Conservation (phyloP, 345 rosid genomes). For the Acer campestre region DNA sequence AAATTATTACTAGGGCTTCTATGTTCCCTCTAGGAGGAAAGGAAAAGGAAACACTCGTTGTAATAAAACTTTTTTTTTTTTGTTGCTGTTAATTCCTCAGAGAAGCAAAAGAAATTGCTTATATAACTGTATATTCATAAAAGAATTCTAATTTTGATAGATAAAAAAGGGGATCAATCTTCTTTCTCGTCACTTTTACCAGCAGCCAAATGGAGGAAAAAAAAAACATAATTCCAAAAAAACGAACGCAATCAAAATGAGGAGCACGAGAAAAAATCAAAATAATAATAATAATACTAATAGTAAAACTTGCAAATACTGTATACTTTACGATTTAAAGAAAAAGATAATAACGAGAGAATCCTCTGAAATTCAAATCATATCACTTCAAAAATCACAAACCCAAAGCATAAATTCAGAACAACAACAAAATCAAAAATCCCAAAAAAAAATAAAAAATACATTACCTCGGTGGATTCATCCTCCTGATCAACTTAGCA, state of each 20-base stretch:
- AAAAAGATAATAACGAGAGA: conserved; percentile 1
- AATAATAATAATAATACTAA: neutral
- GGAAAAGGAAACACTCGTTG: neutral
- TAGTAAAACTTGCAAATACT: neutral
- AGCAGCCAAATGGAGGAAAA: neutral
- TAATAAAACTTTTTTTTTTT: neutral
- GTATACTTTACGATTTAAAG: conserved; percentile 16
- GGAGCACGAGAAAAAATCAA: neutral
- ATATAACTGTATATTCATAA: neutral
- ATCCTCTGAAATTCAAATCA: neutral
- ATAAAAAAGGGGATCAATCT: neutral
- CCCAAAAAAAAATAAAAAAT: neutral
- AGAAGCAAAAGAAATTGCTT: neutral
- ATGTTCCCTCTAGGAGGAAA: neutral
- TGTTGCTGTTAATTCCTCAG: neutral
- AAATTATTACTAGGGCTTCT: conserved; percentile 2
- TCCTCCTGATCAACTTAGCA: conserved; percentile 84
- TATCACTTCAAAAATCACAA: neutral
- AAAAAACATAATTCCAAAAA: neutral
- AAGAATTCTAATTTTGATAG: neutral
- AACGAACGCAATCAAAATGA: neutral
- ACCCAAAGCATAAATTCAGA: conserved; percentile 6
- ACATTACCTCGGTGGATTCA: conserved; percentile 81
- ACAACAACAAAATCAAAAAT: neutral
- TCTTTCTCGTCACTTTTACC: conserved; percentile 12